A percentile compares a stretch with the other conserved stretches of the same genome.
These are phyloP conservation scores for Zoysia japonica DNA, from an alignment of 176 grass and related monocot genomes.

Conservation along the genomic window DNA sequence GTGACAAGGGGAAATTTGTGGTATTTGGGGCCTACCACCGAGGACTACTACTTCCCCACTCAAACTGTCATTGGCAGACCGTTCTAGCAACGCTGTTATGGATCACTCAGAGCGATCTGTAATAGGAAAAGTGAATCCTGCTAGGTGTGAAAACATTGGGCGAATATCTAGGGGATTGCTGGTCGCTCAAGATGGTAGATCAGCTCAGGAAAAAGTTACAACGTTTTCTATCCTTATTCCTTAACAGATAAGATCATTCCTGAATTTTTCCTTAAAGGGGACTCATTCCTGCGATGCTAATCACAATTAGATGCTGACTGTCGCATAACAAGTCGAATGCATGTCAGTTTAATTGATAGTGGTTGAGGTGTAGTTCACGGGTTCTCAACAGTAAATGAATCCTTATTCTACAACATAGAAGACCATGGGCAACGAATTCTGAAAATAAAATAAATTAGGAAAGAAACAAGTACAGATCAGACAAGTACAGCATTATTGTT, in stretches of 20 bases:
- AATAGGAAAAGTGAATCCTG: conserved; percentile 26
- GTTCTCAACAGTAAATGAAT: neutral
- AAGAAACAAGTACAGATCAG: neutral
- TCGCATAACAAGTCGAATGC: neutral
- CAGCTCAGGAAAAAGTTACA: no score
- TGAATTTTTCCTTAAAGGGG: neutral
- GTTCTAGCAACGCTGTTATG: conserved; percentile 12
- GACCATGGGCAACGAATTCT: neutral
- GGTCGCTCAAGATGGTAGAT: conserved; percentile 1
- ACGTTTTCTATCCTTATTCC: neutral
- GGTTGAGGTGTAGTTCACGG: conserved; percentile 1
- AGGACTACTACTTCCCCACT: neutral
- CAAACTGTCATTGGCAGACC: conserved; percentile 3
- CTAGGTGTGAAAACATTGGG: neutral
- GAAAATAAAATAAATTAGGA: conserved; percentile 5
- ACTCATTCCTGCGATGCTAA: neutral
- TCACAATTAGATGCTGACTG: neutral
- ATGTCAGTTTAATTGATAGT: neutral
- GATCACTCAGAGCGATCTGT: conserved; percentile 18
- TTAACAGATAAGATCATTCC: conserved; percentile 1
- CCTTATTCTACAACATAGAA: neutral
- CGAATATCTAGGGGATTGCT: conserved; percentile 16
- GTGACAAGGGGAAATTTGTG: conserved; percentile 39
- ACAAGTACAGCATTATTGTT: no score
- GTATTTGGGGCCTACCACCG: conserved; percentile 35